A percentile compares a stretch with the other conserved stretches of the same genome.
Conservation (phyloP, 2,329 filamentous ascomycete genomes). For the Cordyceps cicadae region DNA sequence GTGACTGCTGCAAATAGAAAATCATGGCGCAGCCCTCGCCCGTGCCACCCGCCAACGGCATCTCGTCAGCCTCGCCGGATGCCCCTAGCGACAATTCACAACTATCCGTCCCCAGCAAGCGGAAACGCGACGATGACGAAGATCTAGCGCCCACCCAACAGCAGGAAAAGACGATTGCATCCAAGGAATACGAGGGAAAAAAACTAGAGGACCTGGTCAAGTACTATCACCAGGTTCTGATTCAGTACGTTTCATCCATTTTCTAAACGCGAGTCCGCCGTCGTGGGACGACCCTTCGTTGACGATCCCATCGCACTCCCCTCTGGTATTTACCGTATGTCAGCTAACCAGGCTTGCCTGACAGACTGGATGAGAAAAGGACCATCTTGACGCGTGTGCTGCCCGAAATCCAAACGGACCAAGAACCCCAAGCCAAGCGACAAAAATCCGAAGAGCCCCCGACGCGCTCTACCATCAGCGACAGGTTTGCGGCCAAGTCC, state of each 20-base stretch:
- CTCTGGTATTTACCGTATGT: not conserved
- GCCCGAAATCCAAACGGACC: constrained; percentile 31
- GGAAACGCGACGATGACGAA: constrained; percentile 49
- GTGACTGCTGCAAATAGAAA: constrained; percentile 12
- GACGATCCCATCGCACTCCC: not conserved
- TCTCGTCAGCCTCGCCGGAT: constrained; percentile 24
- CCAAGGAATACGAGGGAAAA: constrained; percentile 19
- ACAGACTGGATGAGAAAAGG: constrained; percentile 46
- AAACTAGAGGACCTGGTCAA: constrained; percentile 30
- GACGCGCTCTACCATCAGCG: constrained; percentile 37
- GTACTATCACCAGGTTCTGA: constrained; percentile 30
- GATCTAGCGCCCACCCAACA: constrained; percentile 24
- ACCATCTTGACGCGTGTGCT: constrained; percentile 49
- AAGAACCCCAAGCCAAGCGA: constrained; percentile 51
- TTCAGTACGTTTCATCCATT: constrained; percentile 24
- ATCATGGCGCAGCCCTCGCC: constrained; percentile 33
- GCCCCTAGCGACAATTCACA: constrained; percentile 21
- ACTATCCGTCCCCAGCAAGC: constrained; percentile 37
- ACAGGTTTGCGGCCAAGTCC: constrained; percentile 42
- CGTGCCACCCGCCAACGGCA: constrained; percentile 31
- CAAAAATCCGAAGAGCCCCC: constrained; percentile 45
- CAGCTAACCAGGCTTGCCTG: constrained; percentile 22
- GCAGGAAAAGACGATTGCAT: constrained; percentile 16
- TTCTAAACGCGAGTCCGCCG: constrained; percentile 3
- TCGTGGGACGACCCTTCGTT: not conserved